phyloP scores from a whole-genome alignment of 2,329 filamentous ascomycete species.

The Cladosporium oxysporum region DNA sequence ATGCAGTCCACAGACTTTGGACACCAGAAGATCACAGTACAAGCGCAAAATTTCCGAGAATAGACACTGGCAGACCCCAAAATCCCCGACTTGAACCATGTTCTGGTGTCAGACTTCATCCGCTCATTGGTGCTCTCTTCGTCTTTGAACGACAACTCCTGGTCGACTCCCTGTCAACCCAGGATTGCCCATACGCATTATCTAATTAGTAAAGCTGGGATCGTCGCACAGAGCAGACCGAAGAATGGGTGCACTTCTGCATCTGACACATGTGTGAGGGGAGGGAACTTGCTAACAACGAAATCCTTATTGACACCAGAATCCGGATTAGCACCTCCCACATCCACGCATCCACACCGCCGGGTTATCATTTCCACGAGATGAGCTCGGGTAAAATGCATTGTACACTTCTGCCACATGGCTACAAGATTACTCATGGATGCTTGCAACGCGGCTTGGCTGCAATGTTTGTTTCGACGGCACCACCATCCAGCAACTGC shows the following conservation, averaged over 20 bases:
- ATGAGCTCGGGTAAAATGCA: background rate
- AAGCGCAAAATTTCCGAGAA: background rate
- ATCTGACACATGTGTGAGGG: background rate
- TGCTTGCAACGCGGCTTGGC: background rate
- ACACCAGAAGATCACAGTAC: background rate
- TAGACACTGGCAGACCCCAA: background rate
- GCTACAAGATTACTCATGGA: background rate
- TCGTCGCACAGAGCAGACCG: background rate
- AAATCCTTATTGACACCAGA: conserved; percentile 25
- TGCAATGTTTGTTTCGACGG: background rate
- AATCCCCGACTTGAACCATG: background rate
- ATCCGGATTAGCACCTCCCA: conserved; percentile 19
- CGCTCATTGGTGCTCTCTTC: background rate
- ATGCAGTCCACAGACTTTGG: background rate
- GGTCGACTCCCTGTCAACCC: background rate
- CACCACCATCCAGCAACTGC: background rate
- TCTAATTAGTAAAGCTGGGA: background rate
- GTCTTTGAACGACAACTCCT: background rate
- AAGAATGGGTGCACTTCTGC: background rate
- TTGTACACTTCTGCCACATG: conserved; percentile 12
- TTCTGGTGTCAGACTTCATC: background rate
- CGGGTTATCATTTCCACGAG: background rate
- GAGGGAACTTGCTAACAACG: conserved; percentile 16
- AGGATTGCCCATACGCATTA: background rate
- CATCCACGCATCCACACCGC: conserved; percentile 2